Base-by-base conservation (phyloP, 164 flowering plant genomes). In the Aristolochia fimbriata region DNA sequence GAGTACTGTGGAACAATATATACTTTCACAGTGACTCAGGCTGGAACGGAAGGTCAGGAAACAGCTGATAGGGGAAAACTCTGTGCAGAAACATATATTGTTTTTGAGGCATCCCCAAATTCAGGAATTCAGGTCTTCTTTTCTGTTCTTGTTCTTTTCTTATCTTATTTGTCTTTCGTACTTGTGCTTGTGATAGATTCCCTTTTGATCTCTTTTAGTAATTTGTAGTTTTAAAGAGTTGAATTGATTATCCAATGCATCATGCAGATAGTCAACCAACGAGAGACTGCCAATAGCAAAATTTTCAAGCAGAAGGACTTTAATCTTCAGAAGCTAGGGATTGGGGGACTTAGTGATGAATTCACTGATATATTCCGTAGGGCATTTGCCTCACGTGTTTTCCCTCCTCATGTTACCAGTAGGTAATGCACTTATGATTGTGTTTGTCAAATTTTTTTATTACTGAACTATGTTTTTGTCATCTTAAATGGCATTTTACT, bases 341-440 rank as follows among this genome's bases (percentile, higher is more conserved):
- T 91, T 31, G 99, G 99, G 72, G 99, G 99, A 66, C 65, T 94
- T 57, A 80, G 96, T 81, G 88, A 78, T 41, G 99, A 94, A 76
- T 91, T 94, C 74, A 85, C 91, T 30, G 96, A 94, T 67, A 94
- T 94, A 76, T 94, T 94, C 74, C 84, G 95, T 74, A 83, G 97
- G 78, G 99, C 97, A 67, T 94, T 94, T 85, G 97, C 99, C 8
- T 94, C 97, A 57, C 84, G 99, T 62, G 97, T 94, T 72, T 88
- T 86, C 57, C 99, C 99, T 65, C 71, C 99, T 5, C 97, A 91
- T 72, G 95, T 94, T 65, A 84, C 95, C 23, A 73, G 50, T 47
- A 88, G 87, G 98, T 93, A 87, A 67, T 63, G 24, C 20, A 24
- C 33, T 10, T 47, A 47, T 23, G 27, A 11, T 25, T 20, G 22